Evolutionary conservation across 192 early-diverging fungal species (phyloP).

Genomic region (Linnemannia schmuckeri): DNA sequence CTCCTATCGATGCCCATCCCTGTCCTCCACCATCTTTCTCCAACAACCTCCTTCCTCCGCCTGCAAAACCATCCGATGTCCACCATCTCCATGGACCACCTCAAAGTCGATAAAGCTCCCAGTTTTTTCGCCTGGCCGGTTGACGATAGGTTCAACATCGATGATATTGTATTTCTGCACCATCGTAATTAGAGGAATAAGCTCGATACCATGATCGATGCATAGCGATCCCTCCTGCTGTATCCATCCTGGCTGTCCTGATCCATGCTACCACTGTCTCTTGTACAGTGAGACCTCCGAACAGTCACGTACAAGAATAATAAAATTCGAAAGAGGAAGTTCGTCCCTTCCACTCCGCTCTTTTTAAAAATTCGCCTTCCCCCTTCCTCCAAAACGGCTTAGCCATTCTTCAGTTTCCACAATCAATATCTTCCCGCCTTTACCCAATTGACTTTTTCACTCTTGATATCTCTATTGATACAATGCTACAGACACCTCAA

Average conservation of each 20-base stretch:
- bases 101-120: neutral
- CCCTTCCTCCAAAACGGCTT: neutral
- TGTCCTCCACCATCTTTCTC: neutral
- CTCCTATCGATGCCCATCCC: neutral
- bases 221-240: neutral
- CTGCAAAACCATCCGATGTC: neutral
- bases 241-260: neutral
- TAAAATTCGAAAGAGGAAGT: slow-evolving; percentile 49
- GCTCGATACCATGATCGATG: neutral
- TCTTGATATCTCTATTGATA: neutral
- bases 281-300: neutral
- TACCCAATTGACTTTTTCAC: neutral
- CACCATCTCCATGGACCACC: neutral
- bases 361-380: neutral
- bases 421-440: neutral
- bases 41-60: neutral
- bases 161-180: neutral
- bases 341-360: neutral
- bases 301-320: slow-evolving; percentile 50
- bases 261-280: neutral
- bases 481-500: neutral
- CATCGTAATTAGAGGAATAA: neutral
- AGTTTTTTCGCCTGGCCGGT: neutral
- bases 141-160: neutral
- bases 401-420: neutral